A percentile compares a stretch with the other conserved stretches of the same genome.
Conservation (phyloP, 805 yeast genomes). For the Candida corydali region DNA sequence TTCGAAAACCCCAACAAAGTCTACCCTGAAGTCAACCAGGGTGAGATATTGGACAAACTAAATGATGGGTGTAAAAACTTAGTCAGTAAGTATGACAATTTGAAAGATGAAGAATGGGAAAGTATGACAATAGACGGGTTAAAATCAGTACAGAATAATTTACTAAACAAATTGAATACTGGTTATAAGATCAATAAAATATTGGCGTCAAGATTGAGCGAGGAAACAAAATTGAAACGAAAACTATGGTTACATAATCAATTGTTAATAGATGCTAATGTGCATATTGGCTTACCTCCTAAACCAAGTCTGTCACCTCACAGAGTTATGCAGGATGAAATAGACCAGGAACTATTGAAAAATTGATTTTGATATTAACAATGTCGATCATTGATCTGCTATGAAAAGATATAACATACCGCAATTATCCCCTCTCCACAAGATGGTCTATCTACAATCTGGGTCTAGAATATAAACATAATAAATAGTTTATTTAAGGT, state of each 20-base stretch:
- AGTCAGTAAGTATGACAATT: slow-evolving; percentile 6
- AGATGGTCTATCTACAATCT: too few species aligned
- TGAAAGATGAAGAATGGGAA: slow-evolving; percentile 15
- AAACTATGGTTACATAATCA: slow-evolving; percentile 41
- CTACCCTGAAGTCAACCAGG: neutral
- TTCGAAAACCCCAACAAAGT: slow-evolving; percentile 6
- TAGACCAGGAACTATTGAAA: slow-evolving; percentile 11
- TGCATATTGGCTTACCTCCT: slow-evolving; percentile 32
- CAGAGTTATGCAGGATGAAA: slow-evolving; percentile 10
- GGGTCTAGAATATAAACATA: too few species aligned
- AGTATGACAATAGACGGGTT: slow-evolving; percentile 12
- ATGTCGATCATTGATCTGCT: too few species aligned
- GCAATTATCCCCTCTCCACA: too few species aligned
- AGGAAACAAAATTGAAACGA: slow-evolving; percentile 26
- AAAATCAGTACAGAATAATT: slow-evolving; percentile 19
- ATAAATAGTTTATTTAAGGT: too few species aligned
- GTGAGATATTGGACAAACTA: slow-evolving; percentile 7
- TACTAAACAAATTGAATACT: slow-evolving; percentile 33
- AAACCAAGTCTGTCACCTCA: slow-evolving; percentile 4
- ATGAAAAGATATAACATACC: too few species aligned
- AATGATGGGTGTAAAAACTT: slow-evolving; percentile 4
- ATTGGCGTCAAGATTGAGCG: slow-evolving; percentile 25
- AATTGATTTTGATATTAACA: too few species aligned
- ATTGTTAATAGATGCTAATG: slow-evolving; percentile 39
- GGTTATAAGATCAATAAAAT: slow-evolving; percentile 35